Conservation (phyloP, 352 stramenopile genomes). For the Globisporangium orthogonon region DNA sequence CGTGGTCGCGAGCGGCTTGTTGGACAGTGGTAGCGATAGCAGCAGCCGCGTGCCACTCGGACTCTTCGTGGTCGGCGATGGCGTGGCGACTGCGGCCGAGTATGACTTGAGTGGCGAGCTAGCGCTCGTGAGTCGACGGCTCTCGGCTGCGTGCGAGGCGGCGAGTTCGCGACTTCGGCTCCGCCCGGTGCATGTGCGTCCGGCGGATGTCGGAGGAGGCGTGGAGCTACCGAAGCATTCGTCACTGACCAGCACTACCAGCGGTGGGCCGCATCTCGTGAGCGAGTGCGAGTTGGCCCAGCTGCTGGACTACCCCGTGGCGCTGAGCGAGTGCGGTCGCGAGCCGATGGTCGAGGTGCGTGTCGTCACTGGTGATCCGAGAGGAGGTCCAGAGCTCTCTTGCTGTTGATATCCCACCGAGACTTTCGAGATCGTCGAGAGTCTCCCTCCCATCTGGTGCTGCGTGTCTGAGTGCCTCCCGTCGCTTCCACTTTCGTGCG, state of each 20-base stretch:
- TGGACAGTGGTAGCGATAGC: conserved; percentile 4
- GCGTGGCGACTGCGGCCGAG: conserved; percentile 36
- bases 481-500: neutral
- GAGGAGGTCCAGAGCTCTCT: neutral
- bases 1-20: conserved; percentile 27
- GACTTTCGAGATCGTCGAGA: too few relatives aligned
- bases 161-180: conserved; percentile 14
- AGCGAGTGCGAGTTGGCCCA: conserved; percentile 31
- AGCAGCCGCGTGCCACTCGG: neutral
- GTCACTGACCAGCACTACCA: neutral
- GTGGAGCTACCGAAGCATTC: neutral
- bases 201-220: neutral
- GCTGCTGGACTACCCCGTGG: conserved; percentile 59
- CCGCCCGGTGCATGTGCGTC: neutral
- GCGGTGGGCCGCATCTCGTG: conserved; percentile 11
- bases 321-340: conserved; percentile 40
- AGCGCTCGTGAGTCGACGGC: conserved; percentile 33
- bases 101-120: conserved; percentile 39
- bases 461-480: conserved; percentile 1
- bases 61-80: conserved; percentile 20
- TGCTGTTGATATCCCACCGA: neutral
- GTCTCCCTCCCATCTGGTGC: neutral
- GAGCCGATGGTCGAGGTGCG: conserved; percentile 58
- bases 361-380: neutral
- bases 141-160: conserved; percentile 14